A percentile compares a stretch with the other conserved stretches of the same genome.
These are phyloP conservation scores for Malus orientalis DNA, from an alignment of 306 rosid species.

Conservation along the genomic window DNA sequence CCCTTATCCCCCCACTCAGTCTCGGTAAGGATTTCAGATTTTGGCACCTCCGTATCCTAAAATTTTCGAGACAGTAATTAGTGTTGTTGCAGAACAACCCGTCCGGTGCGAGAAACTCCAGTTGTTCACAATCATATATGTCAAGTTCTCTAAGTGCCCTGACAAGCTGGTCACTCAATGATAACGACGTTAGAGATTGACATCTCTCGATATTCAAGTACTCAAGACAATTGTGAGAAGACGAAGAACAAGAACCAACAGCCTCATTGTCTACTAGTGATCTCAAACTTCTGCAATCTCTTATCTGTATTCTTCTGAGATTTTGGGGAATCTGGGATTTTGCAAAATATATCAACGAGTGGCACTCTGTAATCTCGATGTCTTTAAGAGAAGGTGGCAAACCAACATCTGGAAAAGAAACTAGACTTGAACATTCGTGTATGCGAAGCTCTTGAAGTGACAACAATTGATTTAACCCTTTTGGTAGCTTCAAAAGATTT, in stretches of 20 bases:
- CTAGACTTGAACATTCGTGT: too few relatives aligned
- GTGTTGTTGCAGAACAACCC: background rate
- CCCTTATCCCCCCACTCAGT: background rate
- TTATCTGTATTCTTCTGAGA: accelerated
- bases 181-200: slow-evolving; percentile 10
- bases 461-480: background rate
- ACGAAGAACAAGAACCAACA: background rate
- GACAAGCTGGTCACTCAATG: background rate
- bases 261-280: background rate
- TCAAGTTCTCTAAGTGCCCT: background rate
- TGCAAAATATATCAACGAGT: background rate
- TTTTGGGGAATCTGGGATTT: too few relatives aligned
- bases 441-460: background rate
- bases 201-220: background rate
- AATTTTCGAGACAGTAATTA: background rate
- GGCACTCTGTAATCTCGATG: accelerated
- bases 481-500: background rate
- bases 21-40: background rate
- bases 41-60: accelerated
- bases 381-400: background rate
- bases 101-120: background rate
- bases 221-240: background rate
- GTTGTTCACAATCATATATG: background rate
- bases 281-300: accelerated
- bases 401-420: background rate